Evolutionary conservation across 805 yeast genomes (phyloP).

Genomic region (Cyberlindnera mycetangii): DNA sequence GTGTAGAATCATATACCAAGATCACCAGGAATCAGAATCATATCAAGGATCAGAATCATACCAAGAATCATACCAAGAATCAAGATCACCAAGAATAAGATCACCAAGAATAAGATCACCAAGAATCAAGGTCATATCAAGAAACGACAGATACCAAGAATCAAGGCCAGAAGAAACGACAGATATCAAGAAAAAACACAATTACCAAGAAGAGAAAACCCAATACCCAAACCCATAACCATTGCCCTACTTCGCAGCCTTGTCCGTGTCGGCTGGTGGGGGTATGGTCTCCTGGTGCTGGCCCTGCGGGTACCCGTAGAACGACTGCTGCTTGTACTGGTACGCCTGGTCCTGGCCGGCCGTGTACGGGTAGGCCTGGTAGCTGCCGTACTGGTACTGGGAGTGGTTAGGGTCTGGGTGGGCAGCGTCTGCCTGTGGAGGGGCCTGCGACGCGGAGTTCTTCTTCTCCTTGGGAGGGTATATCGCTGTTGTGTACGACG

Average conservation of each 20-base stretch:
- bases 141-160: no score
- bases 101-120: no score
- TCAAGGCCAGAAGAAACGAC: no score
- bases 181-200: no score
- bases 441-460: not conserved
- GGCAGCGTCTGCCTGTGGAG: not conserved
- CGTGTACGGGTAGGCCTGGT: conserved; percentile 15
- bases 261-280: not conserved
- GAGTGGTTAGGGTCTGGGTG: not conserved
- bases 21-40: no score
- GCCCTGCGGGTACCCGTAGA: conserved; percentile 10
- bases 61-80: no score
- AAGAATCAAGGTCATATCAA: no score
- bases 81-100: no score
- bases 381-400: conserved; percentile 12
- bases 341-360: conserved; percentile 3
- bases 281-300: not conserved
- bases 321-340: conserved; percentile 10
- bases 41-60: no score
- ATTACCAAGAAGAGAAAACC: no score
- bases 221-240: no score
- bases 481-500: conserved; percentile 23
- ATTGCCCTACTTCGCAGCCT: conserved; percentile 2
- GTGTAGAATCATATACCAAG: no score
- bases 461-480: conserved; percentile 22